phyloP scores from a whole-genome alignment of 1,139 yeast species.

The Candida sp. region DNA sequence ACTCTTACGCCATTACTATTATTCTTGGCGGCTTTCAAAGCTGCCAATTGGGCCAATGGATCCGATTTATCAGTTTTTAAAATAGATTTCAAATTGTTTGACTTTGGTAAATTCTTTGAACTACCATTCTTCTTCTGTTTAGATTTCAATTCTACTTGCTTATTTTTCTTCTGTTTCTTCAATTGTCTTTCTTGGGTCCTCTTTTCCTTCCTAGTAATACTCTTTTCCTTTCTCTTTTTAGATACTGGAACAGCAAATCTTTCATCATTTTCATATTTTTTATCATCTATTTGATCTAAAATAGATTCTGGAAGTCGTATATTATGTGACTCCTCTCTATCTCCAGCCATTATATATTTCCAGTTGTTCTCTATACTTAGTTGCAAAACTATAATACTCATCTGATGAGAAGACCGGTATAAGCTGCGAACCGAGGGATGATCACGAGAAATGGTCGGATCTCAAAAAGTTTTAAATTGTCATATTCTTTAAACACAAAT shows the following conservation, averaged over 20 bases:
- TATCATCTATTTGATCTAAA: slow-evolving; percentile 56
- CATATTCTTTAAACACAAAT: neutral
- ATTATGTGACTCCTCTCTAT: slow-evolving; percentile 30
- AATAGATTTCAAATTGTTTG: neutral
- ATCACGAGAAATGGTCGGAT: neutral
- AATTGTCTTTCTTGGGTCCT: slow-evolving; percentile 52
- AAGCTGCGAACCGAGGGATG: neutral
- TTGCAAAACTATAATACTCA: too few species aligned
- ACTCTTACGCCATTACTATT: slow-evolving; percentile 11
- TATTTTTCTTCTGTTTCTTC: slow-evolving; percentile 43
- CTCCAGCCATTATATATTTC: slow-evolving; percentile 1
- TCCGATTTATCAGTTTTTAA: slow-evolving; percentile 9
- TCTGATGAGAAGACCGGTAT: neutral
- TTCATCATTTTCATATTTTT: slow-evolving; percentile 28
- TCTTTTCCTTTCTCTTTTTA: slow-evolving; percentile 26
- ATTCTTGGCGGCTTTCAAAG: slow-evolving; percentile 22
- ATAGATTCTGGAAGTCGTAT: slow-evolving; percentile 67
- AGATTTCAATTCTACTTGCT: slow-evolving; percentile 1
- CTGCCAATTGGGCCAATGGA: slow-evolving; percentile 39
- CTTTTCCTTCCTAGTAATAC: slow-evolving; percentile 49
- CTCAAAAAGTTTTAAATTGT: neutral
- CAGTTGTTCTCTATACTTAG: too few species aligned
- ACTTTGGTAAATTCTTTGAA: neutral
- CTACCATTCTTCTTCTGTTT: slow-evolving; percentile 10
- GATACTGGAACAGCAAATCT: slow-evolving; percentile 21